Evolutionary conservation across 2,329 filamentous ascomycete species (phyloP).

Genomic region (Pseudocercospora vitis): DNA sequence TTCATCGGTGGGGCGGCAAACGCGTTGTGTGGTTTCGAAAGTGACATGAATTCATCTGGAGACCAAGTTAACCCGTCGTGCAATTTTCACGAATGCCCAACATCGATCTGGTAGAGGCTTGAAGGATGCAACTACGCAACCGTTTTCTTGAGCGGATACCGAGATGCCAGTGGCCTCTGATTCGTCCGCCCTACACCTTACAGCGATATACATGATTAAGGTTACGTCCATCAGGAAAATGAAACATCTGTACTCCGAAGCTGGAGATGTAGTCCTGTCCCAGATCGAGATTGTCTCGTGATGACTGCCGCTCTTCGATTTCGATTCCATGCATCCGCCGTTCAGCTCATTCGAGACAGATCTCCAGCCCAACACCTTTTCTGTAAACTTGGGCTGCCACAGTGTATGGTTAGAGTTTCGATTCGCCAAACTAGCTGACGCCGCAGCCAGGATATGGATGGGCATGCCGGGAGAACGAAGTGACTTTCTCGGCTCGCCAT

Average conservation of each 20-base stretch:
- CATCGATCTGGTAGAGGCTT: constrained; percentile 4
- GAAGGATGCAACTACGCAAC: constrained; percentile 3
- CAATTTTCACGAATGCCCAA: background rate
- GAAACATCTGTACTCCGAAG: background rate
- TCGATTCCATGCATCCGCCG: background rate
- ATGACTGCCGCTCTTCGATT: background rate
- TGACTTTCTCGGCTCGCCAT: background rate
- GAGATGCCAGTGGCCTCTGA: background rate
- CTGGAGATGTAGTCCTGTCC: background rate
- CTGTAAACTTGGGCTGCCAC: background rate
- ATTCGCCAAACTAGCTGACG: background rate
- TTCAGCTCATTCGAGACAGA: background rate
- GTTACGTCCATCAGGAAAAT: constrained; percentile 3
- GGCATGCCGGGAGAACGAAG: background rate
- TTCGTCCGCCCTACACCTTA: background rate
- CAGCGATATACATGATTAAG: constrained; percentile 5
- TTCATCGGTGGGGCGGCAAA: constrained; percentile 3
- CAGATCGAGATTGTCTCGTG: constrained; percentile 1
- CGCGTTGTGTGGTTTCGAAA: background rate
- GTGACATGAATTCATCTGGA: background rate
- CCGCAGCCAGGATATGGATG: background rate
- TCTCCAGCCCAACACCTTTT: constrained; percentile 2
- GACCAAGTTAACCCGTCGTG: background rate
- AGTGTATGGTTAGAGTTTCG: constrained; percentile 1
- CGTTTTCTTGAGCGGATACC: background rate